Base-by-base conservation (phyloP, 805 yeast genomes). In the Priceomyces melissophilus region DNA sequence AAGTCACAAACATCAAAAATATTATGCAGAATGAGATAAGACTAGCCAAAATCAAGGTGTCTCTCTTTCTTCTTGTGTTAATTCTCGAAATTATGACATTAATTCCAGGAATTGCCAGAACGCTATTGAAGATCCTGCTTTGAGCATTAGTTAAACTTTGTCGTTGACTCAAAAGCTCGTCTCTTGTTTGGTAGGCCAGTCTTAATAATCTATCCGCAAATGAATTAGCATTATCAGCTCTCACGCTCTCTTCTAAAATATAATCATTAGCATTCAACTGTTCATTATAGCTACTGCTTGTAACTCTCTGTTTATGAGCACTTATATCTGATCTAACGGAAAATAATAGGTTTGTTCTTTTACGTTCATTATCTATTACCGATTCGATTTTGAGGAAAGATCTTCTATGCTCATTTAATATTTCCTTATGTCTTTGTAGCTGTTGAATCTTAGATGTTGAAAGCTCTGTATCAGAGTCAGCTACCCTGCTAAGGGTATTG, bases 111-210 rank as follows among this genome's bases (percentile, higher is more conserved):
- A 93, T 75, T 30, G 76, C 68, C 53, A 78, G 78, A 35, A 89
- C 65, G 1, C 86, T 71, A 32, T 74, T 74, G 44, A 80, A 69
- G 41, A 90, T 67, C 43, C 79, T 73, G 42, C 76, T 71, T 47
- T 83, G 86, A 4, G 93, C 85, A 44, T 69, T 77, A 42, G 71
- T 70, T 39, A 93, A 68, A 6, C 76, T 58, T 30, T 73, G 75
- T 44, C 91, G 73, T 65, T 93, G 99, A 36, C 82, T 71, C 35
- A 75, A 50, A 39, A 93, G 75, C 54, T 87, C 95, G 45, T 90
- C 97, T 43, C 98, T 72, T 0, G 98, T 89, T 50, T 85, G 87
- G 65, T 79, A 84, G 1, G 96, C 98, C 57, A 84, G 90, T n/a
- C 76, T 76, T 30, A 91, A 73, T 43, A 93, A 69, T 33, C 84